Conservation (phyloP, 23 red algal genomes). For the Cyanidioschyzon merolae region DNA sequence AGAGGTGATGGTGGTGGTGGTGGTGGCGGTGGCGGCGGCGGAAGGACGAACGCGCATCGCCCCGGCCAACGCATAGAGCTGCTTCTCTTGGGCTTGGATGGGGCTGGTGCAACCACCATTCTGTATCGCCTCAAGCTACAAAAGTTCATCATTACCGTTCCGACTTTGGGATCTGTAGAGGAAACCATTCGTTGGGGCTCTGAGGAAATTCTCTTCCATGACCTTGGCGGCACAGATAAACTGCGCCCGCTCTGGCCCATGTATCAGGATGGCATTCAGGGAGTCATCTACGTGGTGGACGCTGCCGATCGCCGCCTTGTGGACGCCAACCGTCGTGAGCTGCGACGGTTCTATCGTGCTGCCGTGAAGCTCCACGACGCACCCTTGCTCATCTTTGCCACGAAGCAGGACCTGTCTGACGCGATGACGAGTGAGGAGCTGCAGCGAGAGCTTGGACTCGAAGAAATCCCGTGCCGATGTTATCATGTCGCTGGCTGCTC, state of each 20-base stretch:
- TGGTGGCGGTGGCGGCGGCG: background rate
- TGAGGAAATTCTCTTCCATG: conserved; percentile 52
- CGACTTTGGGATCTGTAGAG: conserved; percentile 70
- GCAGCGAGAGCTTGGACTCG: conserved; percentile 30
- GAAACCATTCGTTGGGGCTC: conserved; percentile 51
- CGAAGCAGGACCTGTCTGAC: conserved; percentile 74
- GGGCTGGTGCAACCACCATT: conserved; percentile 69
- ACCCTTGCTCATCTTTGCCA: conserved; percentile 66
- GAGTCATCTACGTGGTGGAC: conserved; percentile 29
- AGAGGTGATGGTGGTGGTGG: background rate
- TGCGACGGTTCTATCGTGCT: conserved; percentile 15
- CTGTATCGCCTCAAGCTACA: conserved; percentile 69
- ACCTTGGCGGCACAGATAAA: conserved; percentile 80
- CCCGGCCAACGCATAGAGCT: conserved; percentile 23
- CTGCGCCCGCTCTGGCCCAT: conserved; percentile 43
- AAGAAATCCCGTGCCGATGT: conserved; percentile 15
- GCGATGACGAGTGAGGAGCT: conserved; percentile 39
- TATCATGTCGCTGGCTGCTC: conserved; percentile 3
- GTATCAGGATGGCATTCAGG: background rate
- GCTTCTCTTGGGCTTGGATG: conserved; percentile 70
- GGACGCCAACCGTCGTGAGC: conserved; percentile 36
- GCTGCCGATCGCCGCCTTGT: conserved; percentile 32
- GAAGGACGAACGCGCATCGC: background rate
- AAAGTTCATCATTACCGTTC: conserved; percentile 65
- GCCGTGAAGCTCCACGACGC: conserved; percentile 22